Evolutionary conservation across 805 yeast species (phyloP).

Genomic region (Wickerhamomyces canadensis): DNA sequence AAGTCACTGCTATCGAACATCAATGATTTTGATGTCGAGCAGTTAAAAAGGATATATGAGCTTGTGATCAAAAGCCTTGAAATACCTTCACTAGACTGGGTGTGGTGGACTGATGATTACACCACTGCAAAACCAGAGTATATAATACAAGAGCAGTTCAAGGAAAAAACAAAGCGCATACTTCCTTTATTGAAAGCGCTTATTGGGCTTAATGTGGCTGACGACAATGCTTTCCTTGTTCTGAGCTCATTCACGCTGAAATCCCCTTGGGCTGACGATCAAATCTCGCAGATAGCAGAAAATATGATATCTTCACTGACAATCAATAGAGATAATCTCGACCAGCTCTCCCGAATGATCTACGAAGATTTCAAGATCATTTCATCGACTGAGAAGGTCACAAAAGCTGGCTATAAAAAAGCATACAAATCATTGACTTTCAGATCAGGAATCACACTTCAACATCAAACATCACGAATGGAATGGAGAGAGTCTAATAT

Average conservation of each 20-base stretch:
- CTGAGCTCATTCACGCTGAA: slow-evolving; percentile 7
- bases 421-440: slow-evolving; percentile 4
- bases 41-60: not conserved
- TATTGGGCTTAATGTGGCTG: not conserved
- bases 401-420: slow-evolving; percentile 19
- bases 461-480: slow-evolving; percentile 8
- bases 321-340: not conserved
- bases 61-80: not conserved
- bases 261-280: slow-evolving; percentile 19
- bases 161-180: slow-evolving; percentile 1
- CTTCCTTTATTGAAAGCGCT: slow-evolving; percentile 5
- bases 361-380: slow-evolving; percentile 10
- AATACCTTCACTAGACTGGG: slow-evolving; percentile 10
- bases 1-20: too few relatives aligned
- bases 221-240: not conserved
- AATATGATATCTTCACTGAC: not conserved
- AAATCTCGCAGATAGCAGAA: not conserved
- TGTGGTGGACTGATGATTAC: slow-evolving; percentile 18
- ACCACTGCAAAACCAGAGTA: slow-evolving; percentile 8
- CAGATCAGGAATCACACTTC: slow-evolving; percentile 12
- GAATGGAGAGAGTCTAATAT: slow-evolving; percentile 14
- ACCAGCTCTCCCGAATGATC: not conserved
- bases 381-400: slow-evolving; percentile 6
- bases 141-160: slow-evolving; percentile 9
- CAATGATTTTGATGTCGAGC: too few relatives aligned